Evolutionary conservation across 108 stramenopile genomes (phyloP).

Genomic region (Skeletonema tropicum): DNA sequence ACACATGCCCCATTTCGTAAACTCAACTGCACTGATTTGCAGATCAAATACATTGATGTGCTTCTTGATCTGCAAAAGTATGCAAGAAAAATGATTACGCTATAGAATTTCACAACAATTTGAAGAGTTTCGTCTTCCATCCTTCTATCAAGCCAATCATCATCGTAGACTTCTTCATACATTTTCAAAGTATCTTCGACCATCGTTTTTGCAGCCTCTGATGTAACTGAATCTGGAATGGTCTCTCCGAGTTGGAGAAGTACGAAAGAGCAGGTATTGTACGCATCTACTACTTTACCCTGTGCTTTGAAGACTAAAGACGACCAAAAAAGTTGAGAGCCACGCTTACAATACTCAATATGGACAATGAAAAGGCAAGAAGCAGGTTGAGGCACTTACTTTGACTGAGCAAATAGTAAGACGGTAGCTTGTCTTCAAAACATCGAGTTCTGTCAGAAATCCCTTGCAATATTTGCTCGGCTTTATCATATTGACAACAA

Average conservation of each 20-base stretch:
- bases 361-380: no score
- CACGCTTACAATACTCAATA: no score
- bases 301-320: conserved; percentile 17
- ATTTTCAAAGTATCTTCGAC: neutral
- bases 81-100: neutral
- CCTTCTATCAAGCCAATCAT: neutral
- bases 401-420: neutral
- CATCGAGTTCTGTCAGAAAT: neutral
- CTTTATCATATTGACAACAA: neutral
- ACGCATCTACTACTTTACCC: neutral
- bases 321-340: no score
- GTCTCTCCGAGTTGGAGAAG: neutral
- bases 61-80: neutral
- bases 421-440: neutral
- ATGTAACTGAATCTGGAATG: neutral
- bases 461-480: neutral
- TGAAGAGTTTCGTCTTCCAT: neutral
- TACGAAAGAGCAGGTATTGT: neutral
- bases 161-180: neutral
- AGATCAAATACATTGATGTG: neutral
- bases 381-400: no score
- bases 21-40: neutral
- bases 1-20: neutral
- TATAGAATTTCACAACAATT: neutral
- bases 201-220: neutral